Evolutionary conservation across 2,329 filamentous ascomycete species (phyloP).

Genomic region (Harringtonia aguacate): DNA sequence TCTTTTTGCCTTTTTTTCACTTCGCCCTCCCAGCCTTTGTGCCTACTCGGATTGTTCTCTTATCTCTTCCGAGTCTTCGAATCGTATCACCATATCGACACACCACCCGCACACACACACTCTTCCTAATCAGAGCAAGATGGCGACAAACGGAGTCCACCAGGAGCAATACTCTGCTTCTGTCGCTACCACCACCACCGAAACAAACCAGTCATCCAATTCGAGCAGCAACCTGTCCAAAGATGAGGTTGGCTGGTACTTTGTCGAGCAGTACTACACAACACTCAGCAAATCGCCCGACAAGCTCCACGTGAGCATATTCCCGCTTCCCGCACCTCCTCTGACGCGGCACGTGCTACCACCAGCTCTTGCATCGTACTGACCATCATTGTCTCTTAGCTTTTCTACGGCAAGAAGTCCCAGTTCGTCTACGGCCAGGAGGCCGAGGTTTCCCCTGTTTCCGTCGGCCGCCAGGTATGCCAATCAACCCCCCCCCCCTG

Average conservation of each 20-base stretch:
- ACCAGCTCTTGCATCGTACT: too few relatives aligned
- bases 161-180: constrained; percentile 28
- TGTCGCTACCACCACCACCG: constrained; percentile 19
- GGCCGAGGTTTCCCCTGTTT: constrained; percentile 77
- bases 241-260: constrained; percentile 98
- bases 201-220: constrained; percentile 17
- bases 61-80: too few relatives aligned
- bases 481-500: background rate
- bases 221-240: constrained; percentile 50
- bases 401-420: constrained; percentile 94
- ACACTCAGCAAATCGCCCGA: constrained; percentile 90
- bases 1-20: background rate
- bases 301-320: constrained; percentile 66
- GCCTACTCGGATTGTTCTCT: too few relatives aligned
- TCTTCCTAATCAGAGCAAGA: constrained; percentile 18
- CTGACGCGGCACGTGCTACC: background rate
- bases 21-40: too few relatives aligned
- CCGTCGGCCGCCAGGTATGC: constrained; percentile 76
- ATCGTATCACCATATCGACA: too few relatives aligned
- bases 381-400: constrained; percentile 28
- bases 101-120: background rate
- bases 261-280: constrained; percentile 98
- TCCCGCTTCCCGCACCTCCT: background rate
- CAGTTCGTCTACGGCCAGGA: constrained; percentile 91
- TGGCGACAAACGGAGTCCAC: constrained; percentile 45